Evolutionary conservation across 1,284 basidiomycete genomes (phyloP), one percentile per base, ranked within the genome.

Genomic region (Naganishia liquefaciens): DNA sequence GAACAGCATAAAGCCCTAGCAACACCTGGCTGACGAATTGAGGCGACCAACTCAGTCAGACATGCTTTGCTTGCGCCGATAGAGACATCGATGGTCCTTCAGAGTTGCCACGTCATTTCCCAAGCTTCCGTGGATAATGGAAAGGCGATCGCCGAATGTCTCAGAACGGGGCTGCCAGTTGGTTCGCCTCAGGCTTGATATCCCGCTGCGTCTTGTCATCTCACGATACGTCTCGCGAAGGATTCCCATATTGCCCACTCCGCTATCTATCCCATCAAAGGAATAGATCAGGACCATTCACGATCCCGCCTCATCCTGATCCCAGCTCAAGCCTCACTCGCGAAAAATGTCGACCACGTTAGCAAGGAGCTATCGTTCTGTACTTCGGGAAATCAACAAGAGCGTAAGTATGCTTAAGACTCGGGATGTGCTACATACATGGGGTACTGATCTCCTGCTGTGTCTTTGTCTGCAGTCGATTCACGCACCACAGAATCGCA

Each of bases 401-500:
- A 69, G 74, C 23, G 78, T 80, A 52, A 68, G 78, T 75, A 25
- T 19, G 44, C 50, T 19, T 13, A 13, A 37, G 33, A 37, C 9
- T 37, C 13, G 33, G 10, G 33, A 9, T 13, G 33, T 37, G 13
- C 13, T 13, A 37, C 33, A 13, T 37, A 2, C 33, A 37, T 37
- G 9, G 9, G 4, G 33, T 37, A 37, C 33, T 37, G 2, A 37
- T 37, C 13, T 13, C 33, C 33, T 37, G 33, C 11, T 28, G 27
- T 6, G 27, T 23, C 65, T 70, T 53, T 70, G 27, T 27, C n/a
- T 43, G 71, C 74, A 83, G 84, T 82, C 82, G n/a, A 80, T 80
- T 27, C 72, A 79, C 55, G 78, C 84, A 1, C 80, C 81, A 23
- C 69, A 77, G 13, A 76, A 76, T 21, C 77, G 85, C 50, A 85